Percentiles rank a stretch among this genome's conserved stretches.
Evolutionary conservation across 202 grass and related monocot species (phyloP).

Genomic region (Panicum hallii): DNA sequence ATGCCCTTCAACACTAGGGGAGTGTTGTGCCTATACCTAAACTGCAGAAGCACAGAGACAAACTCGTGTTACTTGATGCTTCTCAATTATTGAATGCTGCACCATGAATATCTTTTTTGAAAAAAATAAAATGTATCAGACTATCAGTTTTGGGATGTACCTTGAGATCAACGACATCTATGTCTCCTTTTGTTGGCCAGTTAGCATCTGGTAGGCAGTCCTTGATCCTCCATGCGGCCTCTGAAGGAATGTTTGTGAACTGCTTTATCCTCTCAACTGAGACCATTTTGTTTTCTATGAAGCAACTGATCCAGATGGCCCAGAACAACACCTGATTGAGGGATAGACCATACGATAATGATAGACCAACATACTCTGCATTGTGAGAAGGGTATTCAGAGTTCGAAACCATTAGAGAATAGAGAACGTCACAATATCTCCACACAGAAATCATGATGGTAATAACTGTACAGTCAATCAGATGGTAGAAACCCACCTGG

Average conservation of each 20-base stretch:
- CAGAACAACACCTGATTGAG: slow-evolving; percentile 86
- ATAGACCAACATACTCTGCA: slow-evolving; percentile 94
- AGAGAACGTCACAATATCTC: not conserved
- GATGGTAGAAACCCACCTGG: slow-evolving; percentile 58
- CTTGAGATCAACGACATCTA: slow-evolving; percentile 82
- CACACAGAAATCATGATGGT: not conserved
- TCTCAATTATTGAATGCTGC: not conserved
- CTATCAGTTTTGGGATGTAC: slow-evolving; percentile 39
- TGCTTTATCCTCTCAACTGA: slow-evolving; percentile 98
- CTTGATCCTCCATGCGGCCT: slow-evolving; percentile 84
- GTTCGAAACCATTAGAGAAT: not conserved
- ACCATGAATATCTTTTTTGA: not conserved
- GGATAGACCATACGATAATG: slow-evolving; percentile 93
- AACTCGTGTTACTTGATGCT: slow-evolving; percentile 28
- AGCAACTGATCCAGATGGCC: slow-evolving; percentile 85
- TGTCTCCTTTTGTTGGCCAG: slow-evolving; percentile 85
- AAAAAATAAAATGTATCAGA: not conserved
- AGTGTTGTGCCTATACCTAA: slow-evolving; percentile 84
- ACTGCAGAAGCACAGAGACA: slow-evolving; percentile 40
- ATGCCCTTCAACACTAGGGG: slow-evolving; percentile 94
- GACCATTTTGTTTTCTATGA: slow-evolving; percentile 96
- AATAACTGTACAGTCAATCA: not conserved
- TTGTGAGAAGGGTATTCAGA: not conserved
- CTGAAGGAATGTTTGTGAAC: slow-evolving; percentile 86
- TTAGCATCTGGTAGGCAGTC: slow-evolving; percentile 67